phyloP scores from a whole-genome alignment of 2,329 filamentous ascomycete species.

The Diaporthe australafricana region DNA sequence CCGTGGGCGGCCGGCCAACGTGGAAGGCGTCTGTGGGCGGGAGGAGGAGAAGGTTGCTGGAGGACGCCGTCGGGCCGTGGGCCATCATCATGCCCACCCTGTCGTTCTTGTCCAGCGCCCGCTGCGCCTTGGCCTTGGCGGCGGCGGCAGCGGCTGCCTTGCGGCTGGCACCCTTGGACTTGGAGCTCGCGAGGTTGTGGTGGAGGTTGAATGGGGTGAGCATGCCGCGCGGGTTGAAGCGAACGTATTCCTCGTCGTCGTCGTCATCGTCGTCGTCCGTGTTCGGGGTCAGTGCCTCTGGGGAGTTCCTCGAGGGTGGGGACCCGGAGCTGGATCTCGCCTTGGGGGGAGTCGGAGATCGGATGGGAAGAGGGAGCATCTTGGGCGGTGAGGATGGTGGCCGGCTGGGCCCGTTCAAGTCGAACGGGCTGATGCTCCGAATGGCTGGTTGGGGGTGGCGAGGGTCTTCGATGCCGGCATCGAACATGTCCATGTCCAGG shows the following conservation, averaged over 20 bases:
- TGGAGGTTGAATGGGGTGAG: conserved; percentile 46
- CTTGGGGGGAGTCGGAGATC: conserved; percentile 53
- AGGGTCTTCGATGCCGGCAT: conserved; percentile 68
- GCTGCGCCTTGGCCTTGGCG: conserved; percentile 36
- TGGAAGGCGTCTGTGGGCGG: conserved; percentile 38
- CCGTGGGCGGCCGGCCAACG: conserved; percentile 27
- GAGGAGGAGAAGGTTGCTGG: conserved; percentile 49
- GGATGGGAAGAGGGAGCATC: conserved; percentile 30
- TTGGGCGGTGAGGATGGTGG: conserved; percentile 55
- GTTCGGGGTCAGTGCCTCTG: conserved; percentile 54
- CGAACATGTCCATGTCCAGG: conserved; percentile 62
- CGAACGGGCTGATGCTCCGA: conserved; percentile 68
- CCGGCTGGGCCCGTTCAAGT: conserved; percentile 60
- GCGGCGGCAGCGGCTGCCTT: conserved; percentile 34
- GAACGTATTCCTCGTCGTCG: conserved; percentile 63
- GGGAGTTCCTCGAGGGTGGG: conserved; percentile 50
- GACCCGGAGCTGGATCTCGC: conserved; percentile 48
- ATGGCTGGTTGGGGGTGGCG: conserved; percentile 58
- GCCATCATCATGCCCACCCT: conserved; percentile 36
- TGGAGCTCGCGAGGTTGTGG: conserved; percentile 33
- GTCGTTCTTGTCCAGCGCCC: conserved; percentile 25
- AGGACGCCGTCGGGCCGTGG: conserved; percentile 17
- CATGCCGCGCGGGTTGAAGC: conserved; percentile 39
- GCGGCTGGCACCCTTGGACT: conserved; percentile 30
- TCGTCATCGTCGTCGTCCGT: conserved; percentile 50